Evolutionary conservation across 176 grass and related monocot species (phyloP).

Genomic region (Carex cristatella): DNA sequence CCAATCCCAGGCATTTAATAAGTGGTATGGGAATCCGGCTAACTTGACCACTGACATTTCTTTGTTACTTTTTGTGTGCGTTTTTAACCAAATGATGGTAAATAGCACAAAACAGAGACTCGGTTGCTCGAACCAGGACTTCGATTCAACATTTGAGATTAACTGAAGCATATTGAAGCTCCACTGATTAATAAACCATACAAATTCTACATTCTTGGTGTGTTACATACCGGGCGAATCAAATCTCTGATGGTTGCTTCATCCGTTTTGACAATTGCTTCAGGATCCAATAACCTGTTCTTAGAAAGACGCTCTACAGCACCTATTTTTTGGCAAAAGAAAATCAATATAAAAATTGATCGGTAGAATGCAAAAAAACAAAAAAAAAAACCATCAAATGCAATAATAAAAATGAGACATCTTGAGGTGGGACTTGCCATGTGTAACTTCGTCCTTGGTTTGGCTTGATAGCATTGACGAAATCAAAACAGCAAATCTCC

Average conservation of each 20-base stretch:
- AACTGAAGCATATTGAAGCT: neutral
- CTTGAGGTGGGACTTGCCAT: constrained; percentile 43
- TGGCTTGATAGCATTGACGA: constrained; percentile 87
- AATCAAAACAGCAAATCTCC: constrained; percentile 80
- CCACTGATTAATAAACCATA: neutral
- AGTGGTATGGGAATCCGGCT: neutral
- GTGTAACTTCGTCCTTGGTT: constrained; percentile 96
- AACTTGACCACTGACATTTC: neutral
- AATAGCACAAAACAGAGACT: neutral
- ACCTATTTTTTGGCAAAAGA: constrained; percentile 42
- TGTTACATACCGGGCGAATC: constrained; percentile 79
- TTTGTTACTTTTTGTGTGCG: neutral
- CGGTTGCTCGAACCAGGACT: neutral
- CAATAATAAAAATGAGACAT: neutral
- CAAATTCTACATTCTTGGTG: neutral
- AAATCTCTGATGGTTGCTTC: constrained; percentile 59
- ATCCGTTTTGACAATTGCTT: constrained; percentile 68
- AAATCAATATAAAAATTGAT: constrained; percentile 4
- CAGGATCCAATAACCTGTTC: constrained; percentile 71
- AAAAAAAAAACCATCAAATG: neutral
- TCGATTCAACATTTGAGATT: neutral
- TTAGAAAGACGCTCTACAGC: constrained; percentile 69
- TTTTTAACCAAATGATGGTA: neutral
- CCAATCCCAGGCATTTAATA: neutral
- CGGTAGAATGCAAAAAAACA: constrained; percentile 13